phyloP scores from a whole-genome alignment of 345 rosid species.

The Abelmoschus esculentus region DNA sequence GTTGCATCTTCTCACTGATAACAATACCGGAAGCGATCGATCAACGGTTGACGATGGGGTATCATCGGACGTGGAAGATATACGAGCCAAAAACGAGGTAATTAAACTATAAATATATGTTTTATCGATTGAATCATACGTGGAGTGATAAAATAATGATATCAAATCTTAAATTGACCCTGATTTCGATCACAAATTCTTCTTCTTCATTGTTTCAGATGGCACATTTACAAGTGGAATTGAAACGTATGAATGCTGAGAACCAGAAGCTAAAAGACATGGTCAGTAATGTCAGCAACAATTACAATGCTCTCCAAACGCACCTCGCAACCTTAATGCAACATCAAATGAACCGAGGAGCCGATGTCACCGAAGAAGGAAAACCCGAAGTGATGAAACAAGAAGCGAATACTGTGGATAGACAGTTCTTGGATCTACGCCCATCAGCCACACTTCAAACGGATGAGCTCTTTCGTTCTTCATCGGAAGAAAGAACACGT shows the following conservation, averaged over 20 bases:
- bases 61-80: too few species aligned
- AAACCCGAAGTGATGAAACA: conserved; percentile 41
- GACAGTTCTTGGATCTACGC: conserved; percentile 63
- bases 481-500: conserved; percentile 70
- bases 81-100: too few species aligned
- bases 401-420: conserved; percentile 31
- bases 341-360: conserved; percentile 31
- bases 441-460: conserved; percentile 25
- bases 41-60: too few species aligned
- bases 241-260: conserved; percentile 58
- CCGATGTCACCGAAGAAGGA: conserved; percentile 20
- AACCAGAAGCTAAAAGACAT: conserved; percentile 68
- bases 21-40: too few species aligned
- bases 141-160: too few species aligned
- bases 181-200: too few species aligned
- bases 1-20: too few species aligned
- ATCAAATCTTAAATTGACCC: too few species aligned
- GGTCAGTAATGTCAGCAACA: conserved; percentile 61
- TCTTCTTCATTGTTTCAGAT: conserved; percentile 25
- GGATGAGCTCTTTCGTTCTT: conserved; percentile 44
- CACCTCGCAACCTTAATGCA: conserved; percentile 59
- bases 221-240: conserved; percentile 54
- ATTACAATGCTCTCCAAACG: conserved; percentile 57
- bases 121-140: too few species aligned
- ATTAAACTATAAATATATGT: too few species aligned